phyloP scores from a whole-genome alignment of 2,329 filamentous ascomycete genomes.

The Colletotrichum tropicicola region DNA sequence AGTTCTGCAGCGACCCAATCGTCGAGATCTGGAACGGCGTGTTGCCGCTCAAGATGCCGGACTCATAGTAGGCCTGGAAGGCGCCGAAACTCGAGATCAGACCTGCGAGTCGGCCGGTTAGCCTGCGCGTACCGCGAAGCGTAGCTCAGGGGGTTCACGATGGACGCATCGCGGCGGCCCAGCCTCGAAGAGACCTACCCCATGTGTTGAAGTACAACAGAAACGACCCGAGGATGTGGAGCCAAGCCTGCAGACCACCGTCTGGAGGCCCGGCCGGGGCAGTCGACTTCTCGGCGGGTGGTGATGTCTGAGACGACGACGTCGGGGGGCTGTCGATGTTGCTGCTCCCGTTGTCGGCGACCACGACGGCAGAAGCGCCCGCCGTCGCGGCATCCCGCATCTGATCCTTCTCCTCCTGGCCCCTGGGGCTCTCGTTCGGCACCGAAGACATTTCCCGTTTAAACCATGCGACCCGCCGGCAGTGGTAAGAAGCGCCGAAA shows the following conservation, averaged over 20 bases:
- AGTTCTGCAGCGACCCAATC: conserved; percentile 57
- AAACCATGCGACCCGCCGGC: neutral
- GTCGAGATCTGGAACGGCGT: conserved; percentile 44
- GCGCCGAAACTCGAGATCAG: conserved; percentile 56
- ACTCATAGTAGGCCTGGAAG: conserved; percentile 62
- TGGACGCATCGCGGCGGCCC: no score
- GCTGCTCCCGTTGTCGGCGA: neutral
- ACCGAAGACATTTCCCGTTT: conserved; percentile 5
- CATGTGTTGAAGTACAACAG: conserved; percentile 58
- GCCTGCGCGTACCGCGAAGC: no score
- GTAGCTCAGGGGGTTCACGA: no score
- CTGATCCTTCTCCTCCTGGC: neutral
- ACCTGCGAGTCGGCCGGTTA: conserved; percentile 35
- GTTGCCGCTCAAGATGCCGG: conserved; percentile 33
- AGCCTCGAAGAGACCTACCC: conserved; percentile 9
- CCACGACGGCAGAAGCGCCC: neutral
- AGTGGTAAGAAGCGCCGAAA: no score
- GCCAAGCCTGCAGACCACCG: conserved; percentile 52
- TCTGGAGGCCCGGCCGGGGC: conserved; percentile 25
- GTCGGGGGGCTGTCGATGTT: neutral
- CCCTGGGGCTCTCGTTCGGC: neutral
- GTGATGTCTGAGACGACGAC: conserved; percentile 11
- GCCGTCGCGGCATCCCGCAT: neutral
- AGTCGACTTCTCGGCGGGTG: conserved; percentile 10
- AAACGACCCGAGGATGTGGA: conserved; percentile 55